Percentiles rank a stretch among this genome's conserved stretches.
phyloP scores from a whole-genome alignment of 1,139 yeast species.

The Suhomyces coccinellae region DNA sequence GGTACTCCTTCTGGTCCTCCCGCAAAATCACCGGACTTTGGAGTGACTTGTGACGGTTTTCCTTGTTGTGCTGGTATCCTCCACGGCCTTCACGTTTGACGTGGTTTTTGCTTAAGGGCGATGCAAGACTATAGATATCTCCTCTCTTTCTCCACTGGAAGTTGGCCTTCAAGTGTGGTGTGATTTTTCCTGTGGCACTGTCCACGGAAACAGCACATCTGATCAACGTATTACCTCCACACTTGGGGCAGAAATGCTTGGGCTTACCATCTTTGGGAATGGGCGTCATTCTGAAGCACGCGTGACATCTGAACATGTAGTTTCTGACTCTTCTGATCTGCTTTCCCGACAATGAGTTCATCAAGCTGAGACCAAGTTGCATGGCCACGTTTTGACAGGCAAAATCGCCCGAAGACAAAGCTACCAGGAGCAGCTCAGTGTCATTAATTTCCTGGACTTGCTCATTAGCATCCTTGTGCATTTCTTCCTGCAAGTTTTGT shows the following conservation, averaged over 20 bases:
- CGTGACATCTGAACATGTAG: slow-evolving; percentile 96
- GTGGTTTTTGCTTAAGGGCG: slow-evolving; percentile 69
- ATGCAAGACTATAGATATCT: slow-evolving; percentile 68
- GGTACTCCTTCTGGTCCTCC: slow-evolving; percentile 94
- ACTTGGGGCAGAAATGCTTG: slow-evolving; percentile 89
- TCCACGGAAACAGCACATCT: slow-evolving; percentile 90
- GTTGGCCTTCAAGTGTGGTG: slow-evolving; percentile 88
- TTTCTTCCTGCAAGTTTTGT: slow-evolving; percentile 70
- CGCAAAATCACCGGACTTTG: slow-evolving; percentile 63
- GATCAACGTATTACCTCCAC: slow-evolving; percentile 89
- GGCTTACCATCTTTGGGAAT: slow-evolving; percentile 74
- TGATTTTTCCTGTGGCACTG: slow-evolving; percentile 73
- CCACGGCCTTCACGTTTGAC: slow-evolving; percentile 65
- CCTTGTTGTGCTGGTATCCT: slow-evolving; percentile 68
- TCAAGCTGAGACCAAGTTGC: slow-evolving; percentile 83
- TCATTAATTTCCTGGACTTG: slow-evolving; percentile 33
- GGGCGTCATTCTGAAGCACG: slow-evolving; percentile 83
- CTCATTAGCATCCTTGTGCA: slow-evolving; percentile 62
- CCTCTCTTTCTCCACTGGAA: slow-evolving; percentile 96
- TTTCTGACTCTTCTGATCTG: slow-evolving; percentile 84
- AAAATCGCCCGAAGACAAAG: slow-evolving; percentile 92
- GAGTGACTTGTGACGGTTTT: slow-evolving; percentile 54
- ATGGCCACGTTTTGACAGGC: slow-evolving; percentile 95
- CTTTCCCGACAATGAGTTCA: slow-evolving; percentile 82
- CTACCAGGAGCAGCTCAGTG: slow-evolving; percentile 53